These are phyloP conservation scores for Magnaporthiopsis poae DNA, from an alignment of 2,329 filamentous ascomycete genomes.

Conservation along the genomic window DNA sequence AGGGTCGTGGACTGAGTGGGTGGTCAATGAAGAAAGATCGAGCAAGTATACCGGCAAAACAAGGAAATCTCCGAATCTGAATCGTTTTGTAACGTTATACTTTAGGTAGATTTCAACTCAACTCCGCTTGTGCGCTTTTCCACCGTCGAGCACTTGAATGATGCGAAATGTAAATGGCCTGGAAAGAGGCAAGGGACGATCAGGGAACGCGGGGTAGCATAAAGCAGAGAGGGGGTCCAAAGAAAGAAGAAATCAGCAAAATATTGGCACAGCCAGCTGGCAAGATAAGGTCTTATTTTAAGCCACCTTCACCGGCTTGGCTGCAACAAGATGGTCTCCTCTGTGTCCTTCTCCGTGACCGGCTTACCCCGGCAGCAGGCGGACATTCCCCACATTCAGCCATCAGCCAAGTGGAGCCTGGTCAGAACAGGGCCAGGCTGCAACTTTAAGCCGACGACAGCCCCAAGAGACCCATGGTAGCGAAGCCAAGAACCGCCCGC, in stretches of 20 bases:
- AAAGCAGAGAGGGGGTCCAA: not conserved
- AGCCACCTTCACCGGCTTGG: not conserved
- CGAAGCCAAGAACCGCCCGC: not conserved
- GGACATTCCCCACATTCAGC: not conserved
- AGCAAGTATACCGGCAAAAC: not conserved
- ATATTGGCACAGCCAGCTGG: not conserved
- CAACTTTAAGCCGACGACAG: not conserved
- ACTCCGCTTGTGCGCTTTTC: too few species aligned
- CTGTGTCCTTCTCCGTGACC: not conserved
- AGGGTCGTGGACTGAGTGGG: constrained; percentile 38
- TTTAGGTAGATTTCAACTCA: too few species aligned
- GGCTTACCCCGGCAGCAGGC: too few species aligned
- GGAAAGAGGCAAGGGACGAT: too few species aligned
- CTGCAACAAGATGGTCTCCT: not conserved
- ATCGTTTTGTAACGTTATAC: too few species aligned
- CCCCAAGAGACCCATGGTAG: too few species aligned
- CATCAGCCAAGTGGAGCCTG: not conserved
- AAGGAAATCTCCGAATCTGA: too few species aligned
- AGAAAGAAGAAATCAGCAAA: not conserved
- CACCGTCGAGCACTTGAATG: too few species aligned
- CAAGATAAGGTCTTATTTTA: not conserved
- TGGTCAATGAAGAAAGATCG: not conserved
- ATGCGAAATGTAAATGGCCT: too few species aligned
- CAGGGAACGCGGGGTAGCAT: too few species aligned
- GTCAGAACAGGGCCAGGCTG: not conserved